Evolutionary conservation across 768 basidiomycete genomes (phyloP), one percentile per base, ranked within the genome.

Genomic region (Symmetrospora coprosmae): DNA sequence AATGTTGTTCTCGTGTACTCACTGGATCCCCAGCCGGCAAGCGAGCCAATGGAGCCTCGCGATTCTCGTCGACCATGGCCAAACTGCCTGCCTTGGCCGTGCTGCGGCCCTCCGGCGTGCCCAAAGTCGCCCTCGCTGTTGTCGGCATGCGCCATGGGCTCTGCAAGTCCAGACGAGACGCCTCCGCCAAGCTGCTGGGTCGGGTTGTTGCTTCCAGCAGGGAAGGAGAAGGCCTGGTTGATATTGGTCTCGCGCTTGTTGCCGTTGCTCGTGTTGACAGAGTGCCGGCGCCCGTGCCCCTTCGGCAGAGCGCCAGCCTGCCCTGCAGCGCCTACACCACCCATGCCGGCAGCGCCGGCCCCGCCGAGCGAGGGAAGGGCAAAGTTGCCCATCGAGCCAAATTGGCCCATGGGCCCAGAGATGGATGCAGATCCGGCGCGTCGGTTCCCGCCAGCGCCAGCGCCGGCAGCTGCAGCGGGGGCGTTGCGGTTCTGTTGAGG

Each of bases 241-340:
- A 48, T 34, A 25, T 60, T 51, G 19, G 64, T 73, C 67, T 82
- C 81, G 50, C 76, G 74, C 45, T 71, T 72, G 16, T 80, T 69
- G 71, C 89, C 88, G 72, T 86, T 87, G 63, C 88, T 81, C 33
- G 91, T 87, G 67, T 90, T 91, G 64, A 91, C 88, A 65, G 87
- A 89, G 72, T 90, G 87, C 60, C 89, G 77, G 43, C 89, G 79
- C 37, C 86, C 88, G 70, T 92, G 89, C 25, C 67, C 64, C 30
- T 50, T 60, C 1, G 63, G 65, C 27, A 56, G 25, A 16, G 40
- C 80, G 80, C 66, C 80, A 67, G 84, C 83, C 13, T 53, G 51
- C 25, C 31, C 37, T 4, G 19, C 25, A 21, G 25, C 23, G 13
- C 41, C 61, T 28, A 11, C 35, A 35, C 49, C 51, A 50, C 19